phyloP scores from a whole-genome alignment of 257 asterid genomes.

The Salvia rosmarinus region DNA sequence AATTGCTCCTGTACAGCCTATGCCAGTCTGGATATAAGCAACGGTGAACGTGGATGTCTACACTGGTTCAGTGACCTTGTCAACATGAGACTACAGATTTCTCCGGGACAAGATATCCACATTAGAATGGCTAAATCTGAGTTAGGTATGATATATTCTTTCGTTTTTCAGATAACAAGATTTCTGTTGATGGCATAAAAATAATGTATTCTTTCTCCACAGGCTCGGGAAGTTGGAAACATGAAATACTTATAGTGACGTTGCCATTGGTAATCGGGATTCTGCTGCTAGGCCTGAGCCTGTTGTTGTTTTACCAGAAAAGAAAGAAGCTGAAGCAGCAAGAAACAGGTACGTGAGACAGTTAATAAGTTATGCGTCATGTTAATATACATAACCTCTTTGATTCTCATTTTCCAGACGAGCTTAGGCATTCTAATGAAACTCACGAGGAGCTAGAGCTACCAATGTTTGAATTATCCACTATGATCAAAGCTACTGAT shows the following conservation, averaged over 20 bases:
- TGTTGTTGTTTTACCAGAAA: not conserved
- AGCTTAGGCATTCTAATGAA: no score
- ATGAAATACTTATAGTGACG: not conserved
- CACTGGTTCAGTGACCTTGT: slow-evolving; percentile 29
- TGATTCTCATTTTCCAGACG: no score
- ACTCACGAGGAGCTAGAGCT: not conserved
- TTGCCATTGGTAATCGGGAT: not conserved
- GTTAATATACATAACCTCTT: no score
- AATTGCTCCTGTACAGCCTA: slow-evolving; percentile 30
- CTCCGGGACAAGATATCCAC: slow-evolving; percentile 24
- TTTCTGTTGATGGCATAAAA: not conserved
- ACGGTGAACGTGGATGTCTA: slow-evolving; percentile 24
- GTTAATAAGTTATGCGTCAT: not conserved
- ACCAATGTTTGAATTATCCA: not conserved
- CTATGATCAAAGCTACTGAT: not conserved
- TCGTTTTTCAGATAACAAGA: no score
- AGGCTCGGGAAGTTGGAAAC: not conserved
- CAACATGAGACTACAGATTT: slow-evolving; percentile 4
- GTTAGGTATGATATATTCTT: slow-evolving; percentile 7
- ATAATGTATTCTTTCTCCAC: not conserved
- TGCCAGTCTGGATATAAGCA: slow-evolving; percentile 22
- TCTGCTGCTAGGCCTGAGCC: not conserved
- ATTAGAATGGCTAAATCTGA: slow-evolving; percentile 26
- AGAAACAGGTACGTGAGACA: slow-evolving; percentile 2
- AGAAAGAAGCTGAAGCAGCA: not conserved